Conservation (phyloP, 495 filamentous ascomycete genomes). For the Pseudomonodictys pantanalensis region DNA sequence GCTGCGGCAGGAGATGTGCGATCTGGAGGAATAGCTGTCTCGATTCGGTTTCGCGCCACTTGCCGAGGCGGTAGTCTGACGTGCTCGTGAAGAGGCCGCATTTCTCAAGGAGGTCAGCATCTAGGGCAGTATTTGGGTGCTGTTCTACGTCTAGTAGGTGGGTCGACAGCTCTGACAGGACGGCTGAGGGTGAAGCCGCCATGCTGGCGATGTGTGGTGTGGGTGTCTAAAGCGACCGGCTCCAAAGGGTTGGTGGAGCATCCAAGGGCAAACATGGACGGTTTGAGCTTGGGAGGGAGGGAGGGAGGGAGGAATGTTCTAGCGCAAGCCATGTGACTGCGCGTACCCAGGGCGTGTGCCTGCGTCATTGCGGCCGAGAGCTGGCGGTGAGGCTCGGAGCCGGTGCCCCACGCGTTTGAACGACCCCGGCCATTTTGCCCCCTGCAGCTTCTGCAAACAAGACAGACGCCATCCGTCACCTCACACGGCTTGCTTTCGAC, state of each 20-base stretch:
- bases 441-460: conserved; percentile 54
- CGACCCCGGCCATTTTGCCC: too few relatives aligned
- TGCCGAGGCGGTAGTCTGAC: conserved; percentile 11
- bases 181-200: conserved; percentile 18
- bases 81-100: conserved; percentile 25
- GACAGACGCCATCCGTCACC: too few relatives aligned
- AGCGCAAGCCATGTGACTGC: conserved; percentile 20
- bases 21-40: conserved; percentile 28
- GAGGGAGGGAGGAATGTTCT: conserved; percentile 18
- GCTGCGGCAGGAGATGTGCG: conserved; percentile 18
- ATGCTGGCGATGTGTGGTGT: background rate
- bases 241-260: too few relatives aligned
- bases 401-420: conserved; percentile 6
- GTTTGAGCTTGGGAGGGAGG: conserved; percentile 6
- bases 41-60: conserved; percentile 20
- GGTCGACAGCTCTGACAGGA: conserved; percentile 29
- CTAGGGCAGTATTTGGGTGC: conserved; percentile 24
- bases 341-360: background rate
- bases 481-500: too few relatives aligned
- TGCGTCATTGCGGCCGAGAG: background rate
- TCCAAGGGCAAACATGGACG: background rate
- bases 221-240: background rate
- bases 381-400: conserved; percentile 2
- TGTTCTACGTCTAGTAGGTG: conserved; percentile 27
- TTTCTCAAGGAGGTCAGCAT: conserved; percentile 24